Evolutionary conservation across 495 filamentous ascomycete species (phyloP).

Genomic region (Lichina pygmaea): DNA sequence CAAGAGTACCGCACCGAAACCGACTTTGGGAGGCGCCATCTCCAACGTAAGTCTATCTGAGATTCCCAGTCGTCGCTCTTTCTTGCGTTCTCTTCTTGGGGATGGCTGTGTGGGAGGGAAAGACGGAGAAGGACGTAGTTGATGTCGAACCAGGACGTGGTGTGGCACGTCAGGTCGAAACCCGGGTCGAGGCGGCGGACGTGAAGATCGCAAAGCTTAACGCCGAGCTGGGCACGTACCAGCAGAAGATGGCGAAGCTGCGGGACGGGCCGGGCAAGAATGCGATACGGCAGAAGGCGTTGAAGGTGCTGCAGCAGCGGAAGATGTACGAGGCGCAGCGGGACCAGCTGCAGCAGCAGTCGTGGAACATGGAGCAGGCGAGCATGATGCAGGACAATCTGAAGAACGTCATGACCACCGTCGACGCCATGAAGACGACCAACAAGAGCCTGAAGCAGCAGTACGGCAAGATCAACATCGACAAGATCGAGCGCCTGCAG

Average conservation of each 20-base stretch:
- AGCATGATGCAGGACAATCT: conserved; percentile 98
- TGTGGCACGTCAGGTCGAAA: conserved; percentile 35
- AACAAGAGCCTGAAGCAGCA: conserved; percentile 85
- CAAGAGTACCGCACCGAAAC: conserved; percentile 71
- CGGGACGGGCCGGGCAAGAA: conserved; percentile 87
- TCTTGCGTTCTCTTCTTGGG: neutral
- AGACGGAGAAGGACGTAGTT: neutral
- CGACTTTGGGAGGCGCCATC: conserved; percentile 70
- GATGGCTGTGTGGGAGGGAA: neutral
- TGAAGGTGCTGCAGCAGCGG: conserved; percentile 86
- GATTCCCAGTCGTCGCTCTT: too few relatives aligned
- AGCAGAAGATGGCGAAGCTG: conserved; percentile 73
- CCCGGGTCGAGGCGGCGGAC: conserved; percentile 68
- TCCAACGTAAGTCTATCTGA: conserved; percentile 27
- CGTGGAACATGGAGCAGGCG: conserved; percentile 99
- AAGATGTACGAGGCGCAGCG: conserved; percentile 89
- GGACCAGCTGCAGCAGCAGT: conserved; percentile 81
- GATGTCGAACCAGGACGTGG: neutral
- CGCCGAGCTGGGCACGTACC: conserved; percentile 71
- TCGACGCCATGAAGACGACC: conserved; percentile 89
- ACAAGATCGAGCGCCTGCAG: conserved; percentile 93
- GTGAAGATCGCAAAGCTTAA: conserved; percentile 84
- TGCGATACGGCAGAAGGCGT: conserved; percentile 78
- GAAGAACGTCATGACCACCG: conserved; percentile 94
- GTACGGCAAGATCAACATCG: conserved; percentile 90